Evolutionary conservation across 768 basidiomycete species (phyloP).

Genomic region (Suillus occidentalis): DNA sequence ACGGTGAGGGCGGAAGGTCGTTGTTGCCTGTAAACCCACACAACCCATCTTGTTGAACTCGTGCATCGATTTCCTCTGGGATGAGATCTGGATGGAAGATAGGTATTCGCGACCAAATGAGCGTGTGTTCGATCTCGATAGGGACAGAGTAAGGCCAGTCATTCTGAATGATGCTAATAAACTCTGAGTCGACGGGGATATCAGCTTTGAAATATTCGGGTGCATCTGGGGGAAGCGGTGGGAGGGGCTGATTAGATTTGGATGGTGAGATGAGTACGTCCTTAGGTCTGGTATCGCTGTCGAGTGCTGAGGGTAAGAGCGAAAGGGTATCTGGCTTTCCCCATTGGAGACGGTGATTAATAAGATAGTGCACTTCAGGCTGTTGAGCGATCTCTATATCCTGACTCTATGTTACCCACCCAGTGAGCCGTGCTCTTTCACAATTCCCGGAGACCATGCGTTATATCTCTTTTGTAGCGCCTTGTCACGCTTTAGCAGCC

Average conservation of each 20-base stretch:
- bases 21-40: slow-evolving; percentile 76
- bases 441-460: slow-evolving; percentile 55
- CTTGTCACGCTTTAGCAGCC: slow-evolving; percentile 73
- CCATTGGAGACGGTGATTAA: slow-evolving; percentile 72
- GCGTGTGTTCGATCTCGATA: slow-evolving; percentile 65
- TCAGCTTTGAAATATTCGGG: slow-evolving; percentile 68
- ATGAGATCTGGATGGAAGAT: slow-evolving; percentile 64
- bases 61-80: slow-evolving; percentile 47
- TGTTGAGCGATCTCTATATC: background rate
- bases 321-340: slow-evolving; percentile 66
- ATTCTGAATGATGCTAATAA: slow-evolving; percentile 73
- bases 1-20: slow-evolving; percentile 59
- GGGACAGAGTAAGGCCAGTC: slow-evolving; percentile 94
- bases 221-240: slow-evolving; percentile 34
- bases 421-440: slow-evolving; percentile 60
- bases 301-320: slow-evolving; percentile 55
- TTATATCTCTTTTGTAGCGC: slow-evolving; percentile 68
- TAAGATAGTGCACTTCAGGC: slow-evolving; percentile 65
- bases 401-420: slow-evolving; percentile 42
- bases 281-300: slow-evolving; percentile 18
- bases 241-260: slow-evolving; percentile 15
- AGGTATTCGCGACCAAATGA: slow-evolving; percentile 78
- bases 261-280: background rate
- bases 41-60: slow-evolving; percentile 72
- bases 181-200: slow-evolving; percentile 46